Evolutionary conservation across 2,329 filamentous ascomycete species (phyloP).

Genomic region (Pseudocercospora fijiensis): DNA sequence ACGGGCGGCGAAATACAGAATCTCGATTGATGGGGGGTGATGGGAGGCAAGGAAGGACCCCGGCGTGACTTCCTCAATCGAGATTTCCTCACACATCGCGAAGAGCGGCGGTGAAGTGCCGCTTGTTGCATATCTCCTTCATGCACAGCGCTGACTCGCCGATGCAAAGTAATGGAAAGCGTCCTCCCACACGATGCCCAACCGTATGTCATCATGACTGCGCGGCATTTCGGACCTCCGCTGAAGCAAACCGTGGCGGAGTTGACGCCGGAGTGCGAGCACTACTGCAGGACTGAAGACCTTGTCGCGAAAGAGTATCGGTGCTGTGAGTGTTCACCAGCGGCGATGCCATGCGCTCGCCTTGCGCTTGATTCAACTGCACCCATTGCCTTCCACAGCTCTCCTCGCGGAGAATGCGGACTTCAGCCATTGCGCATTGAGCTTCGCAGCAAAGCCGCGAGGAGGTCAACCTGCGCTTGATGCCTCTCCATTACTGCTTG

Average conservation of each 20-base stretch:
- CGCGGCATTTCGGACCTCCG: not conserved
- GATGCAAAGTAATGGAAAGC: not conserved
- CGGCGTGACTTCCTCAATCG: not conserved
- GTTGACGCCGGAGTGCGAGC: not conserved
- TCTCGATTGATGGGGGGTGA: not conserved
- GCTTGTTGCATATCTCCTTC: not conserved
- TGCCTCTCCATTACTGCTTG: too few species aligned
- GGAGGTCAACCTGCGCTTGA: too few species aligned
- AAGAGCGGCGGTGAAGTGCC: not conserved
- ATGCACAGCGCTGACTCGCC: not conserved
- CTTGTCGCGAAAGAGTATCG: not conserved
- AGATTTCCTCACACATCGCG: not conserved
- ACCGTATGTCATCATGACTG: not conserved
- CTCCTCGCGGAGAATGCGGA: too few species aligned
- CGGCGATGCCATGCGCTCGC: too few species aligned
- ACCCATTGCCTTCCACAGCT: too few species aligned
- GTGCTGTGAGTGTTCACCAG: too few species aligned
- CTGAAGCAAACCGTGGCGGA: not conserved
- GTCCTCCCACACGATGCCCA: not conserved
- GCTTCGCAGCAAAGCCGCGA: too few species aligned
- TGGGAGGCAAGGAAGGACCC: not conserved
- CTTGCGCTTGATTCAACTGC: too few species aligned
- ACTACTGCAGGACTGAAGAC: constrained; percentile 6
- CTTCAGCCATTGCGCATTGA: too few species aligned
- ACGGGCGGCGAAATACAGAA: not conserved